Evolutionary conservation across 2,329 filamentous ascomycete genomes (phyloP).

Genomic region (Hawksworthiomyces lignivorus): DNA sequence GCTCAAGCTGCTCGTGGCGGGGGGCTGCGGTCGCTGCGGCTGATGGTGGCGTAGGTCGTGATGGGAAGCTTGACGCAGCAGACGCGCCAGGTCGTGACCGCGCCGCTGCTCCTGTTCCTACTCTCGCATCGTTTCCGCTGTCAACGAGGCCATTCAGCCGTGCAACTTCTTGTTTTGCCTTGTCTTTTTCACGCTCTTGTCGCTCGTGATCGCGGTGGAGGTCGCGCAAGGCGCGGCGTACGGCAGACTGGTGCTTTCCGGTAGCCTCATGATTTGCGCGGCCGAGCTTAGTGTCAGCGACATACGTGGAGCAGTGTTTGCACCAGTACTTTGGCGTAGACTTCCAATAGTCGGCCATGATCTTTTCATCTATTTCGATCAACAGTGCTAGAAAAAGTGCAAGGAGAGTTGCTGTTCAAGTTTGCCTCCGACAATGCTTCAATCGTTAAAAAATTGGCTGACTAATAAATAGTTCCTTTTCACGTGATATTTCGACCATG

Average conservation of each 20-base stretch:
- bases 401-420: too few relatives aligned
- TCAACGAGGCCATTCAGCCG: slow-evolving; percentile 71
- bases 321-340: slow-evolving; percentile 97
- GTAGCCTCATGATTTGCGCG: slow-evolving; percentile 84
- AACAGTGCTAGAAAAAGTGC: too few relatives aligned
- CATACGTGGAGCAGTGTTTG: slow-evolving; percentile 87
- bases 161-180: slow-evolving; percentile 76
- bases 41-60: background rate
- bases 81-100: background rate
- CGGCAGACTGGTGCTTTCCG: slow-evolving; percentile 70
- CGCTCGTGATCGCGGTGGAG: slow-evolving; percentile 79
- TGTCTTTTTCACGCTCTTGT: slow-evolving; percentile 72
- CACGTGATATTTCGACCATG: too few relatives aligned
- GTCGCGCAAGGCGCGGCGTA: slow-evolving; percentile 85
- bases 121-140: slow-evolving; percentile 33
- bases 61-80: background rate
- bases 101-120: slow-evolving; percentile 13
- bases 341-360: slow-evolving; percentile 98
- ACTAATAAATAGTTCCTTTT: too few relatives aligned
- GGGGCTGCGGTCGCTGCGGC: slow-evolving; percentile 31
- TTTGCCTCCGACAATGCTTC: too few relatives aligned
- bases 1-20: slow-evolving; percentile 77
- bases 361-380: background rate
- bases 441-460: too few relatives aligned
- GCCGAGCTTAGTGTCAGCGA: slow-evolving; percentile 88